Evolutionary conservation across 495 filamentous ascomycete species (phyloP), one percentile per base, ranked within the genome.

Genomic region (Achaetomiella virescens): DNA sequence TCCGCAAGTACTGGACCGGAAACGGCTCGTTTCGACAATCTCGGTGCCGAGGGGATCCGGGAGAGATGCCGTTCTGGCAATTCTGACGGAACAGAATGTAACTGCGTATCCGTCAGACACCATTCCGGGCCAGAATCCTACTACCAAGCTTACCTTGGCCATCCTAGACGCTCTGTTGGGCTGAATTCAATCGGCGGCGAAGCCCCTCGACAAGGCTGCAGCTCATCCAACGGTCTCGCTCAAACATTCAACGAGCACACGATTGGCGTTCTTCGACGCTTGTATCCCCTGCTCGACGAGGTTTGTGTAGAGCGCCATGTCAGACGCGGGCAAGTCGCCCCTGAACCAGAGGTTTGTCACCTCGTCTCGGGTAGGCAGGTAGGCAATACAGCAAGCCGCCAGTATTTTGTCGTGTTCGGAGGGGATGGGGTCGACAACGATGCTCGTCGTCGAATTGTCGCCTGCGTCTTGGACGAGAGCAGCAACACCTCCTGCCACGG

Each of bases 311-410:
- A 72, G 48, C 25, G 69, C 63, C 35, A 70, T 60, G 25, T 74
- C 72, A 1, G 70, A 66, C 1, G 64, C 65, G 0, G 75, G 72
- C 9, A 77, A 43, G 51, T 78, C 70, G 4, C 95, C 92, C 76
- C 90, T 97, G 50, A 91, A 81, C 93, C 95, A 98, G 12, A 97
- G 64, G 64, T 93, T 88, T 10, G 91, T 96, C 48, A 97, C 82
- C 66, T 98, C 95, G 65, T 98, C 93, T 48, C 92, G 78, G 7
- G 75, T 77, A 44, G 90, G 86, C 70, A 97, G 78, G 68, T 97
- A 98, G 3, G 83, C 93, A n/a, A 97, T 84, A 54, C 91, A 88
- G 72, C 87, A 92, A 15, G 88, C 89, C 6, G 90, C 88, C 22
- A 84, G 56, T 47, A 97, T 83, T 44, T 81, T 77, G n/a, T 80